Conservation (phyloP, 2,329 filamentous ascomycete genomes). For the Chaetomiaceae sp. region DNA sequence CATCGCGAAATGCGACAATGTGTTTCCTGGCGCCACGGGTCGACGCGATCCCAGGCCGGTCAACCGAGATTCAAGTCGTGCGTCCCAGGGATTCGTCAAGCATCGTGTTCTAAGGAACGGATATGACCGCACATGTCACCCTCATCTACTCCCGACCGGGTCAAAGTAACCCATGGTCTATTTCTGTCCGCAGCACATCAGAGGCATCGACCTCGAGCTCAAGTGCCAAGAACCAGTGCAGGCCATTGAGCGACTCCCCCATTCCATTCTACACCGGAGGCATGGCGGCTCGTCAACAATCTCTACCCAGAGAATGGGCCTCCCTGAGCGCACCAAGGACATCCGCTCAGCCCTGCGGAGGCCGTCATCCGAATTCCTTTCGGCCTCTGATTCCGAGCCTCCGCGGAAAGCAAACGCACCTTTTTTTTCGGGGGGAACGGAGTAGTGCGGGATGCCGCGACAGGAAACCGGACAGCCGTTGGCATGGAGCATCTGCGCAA, state of each 20-base stretch:
- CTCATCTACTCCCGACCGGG: slow-evolving; percentile 6
- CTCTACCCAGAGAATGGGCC: neutral
- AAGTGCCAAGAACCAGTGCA: no score
- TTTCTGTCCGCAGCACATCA: slow-evolving; percentile 1
- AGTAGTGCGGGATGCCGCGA: neutral
- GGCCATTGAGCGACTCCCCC: no score
- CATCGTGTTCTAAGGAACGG: neutral
- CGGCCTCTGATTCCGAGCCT: neutral
- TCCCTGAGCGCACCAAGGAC: neutral
- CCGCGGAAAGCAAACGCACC: neutral
- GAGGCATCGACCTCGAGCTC: neutral
- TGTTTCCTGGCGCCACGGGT: slow-evolving; percentile 7
- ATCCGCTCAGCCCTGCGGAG: neutral
- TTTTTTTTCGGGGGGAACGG: no score
- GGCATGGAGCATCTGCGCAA: no score
- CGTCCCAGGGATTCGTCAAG: neutral
- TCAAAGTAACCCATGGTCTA: slow-evolving; percentile 7
- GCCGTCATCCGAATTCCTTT: slow-evolving; percentile 7
- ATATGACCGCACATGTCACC: neutral
- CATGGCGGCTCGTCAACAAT: neutral
- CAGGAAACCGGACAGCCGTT: no score
- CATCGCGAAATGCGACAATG: neutral
- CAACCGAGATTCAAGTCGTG: slow-evolving; percentile 14
- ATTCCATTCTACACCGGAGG: no score
- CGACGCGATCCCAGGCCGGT: slow-evolving; percentile 14